phyloP scores from a whole-genome alignment of 2,329 filamentous ascomycete genomes.

The Pleomassaria siparia region DNA sequence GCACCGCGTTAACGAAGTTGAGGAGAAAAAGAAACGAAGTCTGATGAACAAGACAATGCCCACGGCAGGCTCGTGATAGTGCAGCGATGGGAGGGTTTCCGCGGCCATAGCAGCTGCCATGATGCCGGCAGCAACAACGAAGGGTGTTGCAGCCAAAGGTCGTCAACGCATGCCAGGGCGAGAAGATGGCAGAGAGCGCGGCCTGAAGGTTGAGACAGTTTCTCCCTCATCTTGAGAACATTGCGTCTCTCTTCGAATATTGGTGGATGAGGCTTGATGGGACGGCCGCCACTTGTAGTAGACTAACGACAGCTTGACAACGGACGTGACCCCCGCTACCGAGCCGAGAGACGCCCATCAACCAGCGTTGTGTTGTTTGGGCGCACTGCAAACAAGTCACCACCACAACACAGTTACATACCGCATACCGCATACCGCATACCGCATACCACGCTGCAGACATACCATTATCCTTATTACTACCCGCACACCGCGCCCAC shows the following conservation, averaged over 20 bases:
- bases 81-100: constrained; percentile 36
- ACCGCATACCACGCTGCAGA: constrained; percentile 19
- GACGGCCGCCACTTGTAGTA: neutral
- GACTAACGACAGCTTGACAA: constrained; percentile 18
- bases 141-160: neutral
- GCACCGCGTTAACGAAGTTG: constrained; percentile 58
- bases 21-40: constrained; percentile 65
- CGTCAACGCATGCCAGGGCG: too few species aligned
- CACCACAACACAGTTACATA: too few species aligned
- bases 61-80: constrained; percentile 67
- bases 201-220: neutral
- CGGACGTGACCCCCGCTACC: constrained; percentile 5
- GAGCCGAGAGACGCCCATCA: neutral
- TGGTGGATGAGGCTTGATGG: neutral
- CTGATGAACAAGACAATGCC: constrained; percentile 59
- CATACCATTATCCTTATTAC: constrained; percentile 22
- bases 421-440: neutral
- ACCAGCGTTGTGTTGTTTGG: constrained; percentile 30
- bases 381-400: constrained; percentile 27
- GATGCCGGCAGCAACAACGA: constrained; percentile 15
- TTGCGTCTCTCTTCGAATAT: neutral
- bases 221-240: neutral
- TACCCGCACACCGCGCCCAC: constrained; percentile 20
- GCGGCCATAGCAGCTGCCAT: constrained; percentile 23
- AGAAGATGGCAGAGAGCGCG: too few species aligned